Evolutionary conservation across 495 filamentous ascomycete genomes (phyloP), one percentile per base, ranked within the genome.

Genomic region (Aspergillus mulundensis): DNA sequence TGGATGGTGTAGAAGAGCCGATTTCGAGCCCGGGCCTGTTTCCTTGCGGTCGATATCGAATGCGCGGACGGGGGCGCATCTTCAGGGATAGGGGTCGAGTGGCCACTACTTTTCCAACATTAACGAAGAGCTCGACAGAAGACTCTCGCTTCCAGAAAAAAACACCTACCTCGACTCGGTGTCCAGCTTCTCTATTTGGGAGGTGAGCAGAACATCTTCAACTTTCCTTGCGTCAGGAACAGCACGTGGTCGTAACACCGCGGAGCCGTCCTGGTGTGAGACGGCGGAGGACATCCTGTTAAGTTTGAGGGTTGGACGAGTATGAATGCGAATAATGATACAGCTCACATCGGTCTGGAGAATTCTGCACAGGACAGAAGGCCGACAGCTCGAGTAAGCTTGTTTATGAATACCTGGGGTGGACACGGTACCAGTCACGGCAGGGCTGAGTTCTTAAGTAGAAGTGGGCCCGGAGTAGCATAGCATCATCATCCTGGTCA

Each of bases 1-100:
- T 95, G 87, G 62, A 96, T 89, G 7, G 90, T 95, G n/a, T 95
- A 94, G 68, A 98, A 98, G 34, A 97, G 75, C 61, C 94, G 86
- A 54, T 84, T 87, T 59, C 88, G 85, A 38, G 90, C 90, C 63
- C 93, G 85, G 39, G 90, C 84, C 61, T 96, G 89, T 69, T 90
- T 90, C 58, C 90, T 83, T 15, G 87, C 91, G 16, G 84, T 84
- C 36, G 90, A 94, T 59, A 95, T 87, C 30, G 90, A 91, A 57
- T 89, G 84, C 28, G 84, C 84, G 1, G 92, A 96, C 3, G 91
- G 94, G 16, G 90, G 94, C 14, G 94, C 94, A 82, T 97, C 91
- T 64, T 84, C 79, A 45, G 95, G 86, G 36, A 97, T 70, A 11
- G 93, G 93, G 28, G 94, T 97, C n/a, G 90, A 90, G 48, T 82